Evolutionary conservation across 306 rosid species (phyloP).

Genomic region (Phaseolus lunatus): DNA sequence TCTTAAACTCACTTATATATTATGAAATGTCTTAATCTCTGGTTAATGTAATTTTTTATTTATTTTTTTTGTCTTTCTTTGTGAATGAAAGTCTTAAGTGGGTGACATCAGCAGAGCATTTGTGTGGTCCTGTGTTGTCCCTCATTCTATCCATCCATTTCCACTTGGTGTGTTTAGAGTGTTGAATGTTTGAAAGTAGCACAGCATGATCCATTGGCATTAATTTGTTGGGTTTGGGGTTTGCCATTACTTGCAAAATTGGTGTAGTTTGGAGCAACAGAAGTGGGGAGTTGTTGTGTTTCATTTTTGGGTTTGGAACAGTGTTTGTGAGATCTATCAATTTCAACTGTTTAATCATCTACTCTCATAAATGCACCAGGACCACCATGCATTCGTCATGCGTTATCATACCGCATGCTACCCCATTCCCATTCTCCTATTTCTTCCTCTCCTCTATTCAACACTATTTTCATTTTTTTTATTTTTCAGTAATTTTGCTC

Average conservation of each 20-base stretch:
- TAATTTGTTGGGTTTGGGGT: conserved; percentile 38
- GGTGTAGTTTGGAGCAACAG: conserved; percentile 40
- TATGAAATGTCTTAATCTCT: no score
- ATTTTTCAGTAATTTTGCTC: no score
- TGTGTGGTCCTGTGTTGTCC: conserved; percentile 55
- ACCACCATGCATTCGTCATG: conserved; percentile 59
- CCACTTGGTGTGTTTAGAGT: background rate
- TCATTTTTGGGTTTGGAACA: conserved; percentile 37
- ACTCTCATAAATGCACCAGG: conserved; percentile 41
- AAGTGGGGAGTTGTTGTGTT: conserved; percentile 33
- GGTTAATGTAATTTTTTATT: no score
- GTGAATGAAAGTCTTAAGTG: conserved; percentile 19
- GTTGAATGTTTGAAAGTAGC: conserved; percentile 44
- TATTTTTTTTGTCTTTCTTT: conserved; percentile 28
- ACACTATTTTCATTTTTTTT: no score
- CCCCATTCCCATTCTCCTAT: conserved; percentile 40
- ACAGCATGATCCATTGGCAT: background rate
- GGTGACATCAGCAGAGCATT: conserved; percentile 59
- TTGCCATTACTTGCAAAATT: conserved; percentile 35
- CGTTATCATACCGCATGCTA: conserved; percentile 62
- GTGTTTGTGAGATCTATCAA: conserved; percentile 7
- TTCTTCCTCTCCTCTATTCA: conserved; percentile 37
- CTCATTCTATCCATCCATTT: conserved; percentile 43
- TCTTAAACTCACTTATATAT: no score
- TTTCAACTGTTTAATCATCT: conserved; percentile 39